Evolutionary conservation across 1,139 yeast genomes (phyloP).

Genomic region (Yarrowia galli): DNA sequence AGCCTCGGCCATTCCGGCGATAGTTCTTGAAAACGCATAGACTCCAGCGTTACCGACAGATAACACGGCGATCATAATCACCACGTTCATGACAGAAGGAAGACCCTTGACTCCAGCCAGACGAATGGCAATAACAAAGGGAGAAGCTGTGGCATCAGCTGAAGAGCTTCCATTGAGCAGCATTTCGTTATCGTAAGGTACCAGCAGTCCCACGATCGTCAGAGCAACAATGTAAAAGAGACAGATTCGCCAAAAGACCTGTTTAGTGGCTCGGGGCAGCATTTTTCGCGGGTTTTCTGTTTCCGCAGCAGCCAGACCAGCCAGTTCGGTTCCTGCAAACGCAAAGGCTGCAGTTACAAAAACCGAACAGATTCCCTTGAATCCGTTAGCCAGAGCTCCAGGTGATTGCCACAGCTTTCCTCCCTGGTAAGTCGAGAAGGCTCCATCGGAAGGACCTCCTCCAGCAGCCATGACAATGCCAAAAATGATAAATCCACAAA

Average conservation of each 20-base stretch:
- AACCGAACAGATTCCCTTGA: constrained; percentile 81
- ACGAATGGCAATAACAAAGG: constrained; percentile 72
- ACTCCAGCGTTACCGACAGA: constrained; percentile 81
- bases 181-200: constrained; percentile 62
- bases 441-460: constrained; percentile 68
- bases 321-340: constrained; percentile 82
- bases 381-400: constrained; percentile 69
- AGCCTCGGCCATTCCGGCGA: constrained; percentile 81
- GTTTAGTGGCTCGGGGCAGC: constrained; percentile 73
- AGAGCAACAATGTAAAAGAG: constrained; percentile 68
- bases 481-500: constrained; percentile 67
- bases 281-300: constrained; percentile 74
- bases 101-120: constrained; percentile 65
- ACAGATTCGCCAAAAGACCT: constrained; percentile 74
- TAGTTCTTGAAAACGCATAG: constrained; percentile 80
- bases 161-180: constrained; percentile 56
- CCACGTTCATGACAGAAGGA: constrained; percentile 76
- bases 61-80: constrained; percentile 70
- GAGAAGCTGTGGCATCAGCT: constrained; percentile 68
- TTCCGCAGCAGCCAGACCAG: constrained; percentile 89
- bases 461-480: constrained; percentile 69
- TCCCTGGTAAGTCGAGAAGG: constrained; percentile 58
- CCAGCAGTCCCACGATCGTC: constrained; percentile 66
- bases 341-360: constrained; percentile 89
- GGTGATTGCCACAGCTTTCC: constrained; percentile 60